These are phyloP conservation scores for Chaetomidium leptoderma DNA, from an alignment of 495 filamentous ascomycete genomes.

Conservation along the genomic window DNA sequence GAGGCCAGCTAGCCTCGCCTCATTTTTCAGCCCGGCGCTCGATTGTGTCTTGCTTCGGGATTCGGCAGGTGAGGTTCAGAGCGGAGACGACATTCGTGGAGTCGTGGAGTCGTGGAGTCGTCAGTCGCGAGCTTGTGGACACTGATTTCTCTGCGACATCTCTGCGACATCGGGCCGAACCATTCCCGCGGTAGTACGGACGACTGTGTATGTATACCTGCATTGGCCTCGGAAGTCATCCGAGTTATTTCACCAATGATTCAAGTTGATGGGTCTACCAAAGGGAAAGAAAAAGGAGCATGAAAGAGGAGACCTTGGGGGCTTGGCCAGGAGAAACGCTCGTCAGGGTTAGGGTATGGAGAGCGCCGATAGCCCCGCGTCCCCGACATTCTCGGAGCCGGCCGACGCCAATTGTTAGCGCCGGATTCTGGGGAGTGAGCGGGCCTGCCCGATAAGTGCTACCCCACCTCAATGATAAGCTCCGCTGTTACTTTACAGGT, in stretches of 20 bases:
- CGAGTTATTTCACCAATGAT: no score
- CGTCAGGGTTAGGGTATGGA: constrained; percentile 21
- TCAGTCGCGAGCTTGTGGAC: no score
- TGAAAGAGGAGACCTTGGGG: background rate
- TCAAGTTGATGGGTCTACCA: background rate
- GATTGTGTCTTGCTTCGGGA: background rate
- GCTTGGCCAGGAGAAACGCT: no score
- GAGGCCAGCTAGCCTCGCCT: background rate
- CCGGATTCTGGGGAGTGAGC: background rate
- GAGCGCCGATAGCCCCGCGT: constrained; percentile 3
- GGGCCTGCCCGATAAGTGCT: background rate
- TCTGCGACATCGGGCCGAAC: no score
- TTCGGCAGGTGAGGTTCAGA: background rate
- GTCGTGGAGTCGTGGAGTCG: background rate
- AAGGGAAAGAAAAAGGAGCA: background rate
- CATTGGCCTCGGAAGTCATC: no score
- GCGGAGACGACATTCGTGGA: background rate
- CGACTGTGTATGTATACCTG: no score
- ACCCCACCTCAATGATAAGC: constrained; percentile 3
- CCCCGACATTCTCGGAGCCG: constrained; percentile 9
- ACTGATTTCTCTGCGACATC: background rate
- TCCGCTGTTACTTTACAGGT: background rate
- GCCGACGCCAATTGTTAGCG: constrained; percentile 19
- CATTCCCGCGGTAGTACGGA: no score
- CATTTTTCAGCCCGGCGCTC: background rate